A percentile compares a stretch with the other conserved stretches of the same genome.
These are phyloP conservation scores for Psidium friedrichsthalianum DNA, from an alignment of 345 rosid species.

Conservation along the genomic window DNA sequence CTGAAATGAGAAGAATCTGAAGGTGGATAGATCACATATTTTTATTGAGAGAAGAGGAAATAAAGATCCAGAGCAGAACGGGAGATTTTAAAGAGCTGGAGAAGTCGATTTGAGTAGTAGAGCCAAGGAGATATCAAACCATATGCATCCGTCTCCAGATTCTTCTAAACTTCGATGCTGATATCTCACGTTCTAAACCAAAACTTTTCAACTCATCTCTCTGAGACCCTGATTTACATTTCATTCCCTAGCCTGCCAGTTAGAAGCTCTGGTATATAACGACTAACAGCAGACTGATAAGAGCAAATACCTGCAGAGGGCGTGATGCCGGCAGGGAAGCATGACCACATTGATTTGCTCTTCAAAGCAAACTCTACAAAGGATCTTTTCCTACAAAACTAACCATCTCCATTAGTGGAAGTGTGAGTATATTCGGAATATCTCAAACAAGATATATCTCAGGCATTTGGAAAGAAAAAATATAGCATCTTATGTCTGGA, in stretches of 20 bases:
- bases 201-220: no score
- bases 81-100: no score
- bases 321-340: conserved; percentile 83
- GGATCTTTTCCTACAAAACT: conserved; percentile 61
- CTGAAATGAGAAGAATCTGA: no score
- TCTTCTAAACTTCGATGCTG: no score
- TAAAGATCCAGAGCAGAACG: no score
- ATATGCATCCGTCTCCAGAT: no score
- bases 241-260: not conserved
- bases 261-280: not conserved
- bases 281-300: not conserved
- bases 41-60: no score
- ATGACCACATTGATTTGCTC: conserved; percentile 64
- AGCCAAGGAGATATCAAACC: no score
- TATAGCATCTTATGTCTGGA: not conserved
- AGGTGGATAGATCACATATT: no score
- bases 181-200: no score
- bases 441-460: not conserved
- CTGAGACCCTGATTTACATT: not conserved
- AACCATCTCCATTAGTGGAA: not conserved
- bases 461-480: not conserved
- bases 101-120: no score
- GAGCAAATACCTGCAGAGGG: conserved; percentile 60
- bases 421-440: not conserved
- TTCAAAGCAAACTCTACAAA: conserved; percentile 83